Conservation (phyloP, 2,329 filamentous ascomycete species). For the Neoarthrinium moseri region DNA sequence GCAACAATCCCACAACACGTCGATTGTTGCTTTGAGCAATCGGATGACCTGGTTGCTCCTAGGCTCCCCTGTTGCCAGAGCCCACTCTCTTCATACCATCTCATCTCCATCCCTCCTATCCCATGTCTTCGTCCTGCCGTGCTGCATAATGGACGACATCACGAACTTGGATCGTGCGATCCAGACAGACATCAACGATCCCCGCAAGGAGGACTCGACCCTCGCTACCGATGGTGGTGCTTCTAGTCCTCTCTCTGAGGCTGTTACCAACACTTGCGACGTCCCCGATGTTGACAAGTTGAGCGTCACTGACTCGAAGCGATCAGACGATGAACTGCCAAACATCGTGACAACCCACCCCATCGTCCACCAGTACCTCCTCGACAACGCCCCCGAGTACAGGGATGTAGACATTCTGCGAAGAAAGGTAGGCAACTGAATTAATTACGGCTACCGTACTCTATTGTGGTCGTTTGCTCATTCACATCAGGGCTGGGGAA, state of each 20-base stretch:
- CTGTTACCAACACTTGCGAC: not conserved
- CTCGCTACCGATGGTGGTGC: too few relatives aligned
- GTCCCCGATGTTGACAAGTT: not conserved
- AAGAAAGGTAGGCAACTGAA: not conserved
- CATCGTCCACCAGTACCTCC: constrained; percentile 5
- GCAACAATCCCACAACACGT: too few relatives aligned
- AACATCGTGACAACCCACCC: constrained; percentile 1
- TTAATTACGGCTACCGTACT: not conserved
- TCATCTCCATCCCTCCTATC: too few relatives aligned
- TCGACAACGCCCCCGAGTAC: not conserved
- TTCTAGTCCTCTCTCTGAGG: too few relatives aligned
- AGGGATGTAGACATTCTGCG: not conserved
- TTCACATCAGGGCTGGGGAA: constrained; percentile 41
- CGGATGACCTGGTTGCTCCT: too few relatives aligned
- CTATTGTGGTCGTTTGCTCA: not conserved
- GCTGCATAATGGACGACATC: not conserved
- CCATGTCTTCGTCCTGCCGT: too few relatives aligned
- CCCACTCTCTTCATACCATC: too few relatives aligned
- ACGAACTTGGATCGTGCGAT: not conserved
- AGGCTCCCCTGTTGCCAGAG: too few relatives aligned
- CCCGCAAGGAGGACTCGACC: too few relatives aligned
- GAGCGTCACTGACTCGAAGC: not conserved
- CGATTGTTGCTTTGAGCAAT: too few relatives aligned
- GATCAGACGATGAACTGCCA: not conserved
- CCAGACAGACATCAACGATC: not conserved